These are phyloP conservation scores for Blepharisma stoltei DNA, from an alignment of 73 alveolate genomes.

Conservation along the genomic window DNA sequence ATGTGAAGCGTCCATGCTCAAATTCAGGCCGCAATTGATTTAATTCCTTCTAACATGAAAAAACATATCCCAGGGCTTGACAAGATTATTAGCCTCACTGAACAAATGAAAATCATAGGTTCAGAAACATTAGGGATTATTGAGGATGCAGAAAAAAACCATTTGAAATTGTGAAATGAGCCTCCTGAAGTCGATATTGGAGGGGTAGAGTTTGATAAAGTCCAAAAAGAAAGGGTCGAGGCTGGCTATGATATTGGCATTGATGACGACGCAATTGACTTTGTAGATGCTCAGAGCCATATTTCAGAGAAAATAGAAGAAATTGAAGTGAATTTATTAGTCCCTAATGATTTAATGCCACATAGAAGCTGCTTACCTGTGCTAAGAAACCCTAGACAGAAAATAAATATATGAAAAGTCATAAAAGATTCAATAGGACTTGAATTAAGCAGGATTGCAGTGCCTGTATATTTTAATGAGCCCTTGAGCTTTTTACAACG, in stretches of 20 bases:
- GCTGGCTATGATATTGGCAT: too few species aligned
- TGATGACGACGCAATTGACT: not conserved
- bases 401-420: constrained; percentile 4
- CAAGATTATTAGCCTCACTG: not conserved
- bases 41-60: not conserved
- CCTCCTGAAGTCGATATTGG: too few species aligned
- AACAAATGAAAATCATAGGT: not conserved
- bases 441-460: constrained; percentile 34
- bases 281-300: constrained; percentile 25
- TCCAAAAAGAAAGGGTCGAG: too few species aligned
- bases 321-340: too few species aligned
- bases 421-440: constrained; percentile 3
- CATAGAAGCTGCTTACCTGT: not conserved
- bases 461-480: constrained; percentile 60
- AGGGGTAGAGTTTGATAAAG: too few species aligned
- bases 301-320: not conserved
- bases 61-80: not conserved
- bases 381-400: not conserved
- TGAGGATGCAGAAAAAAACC: not conserved
- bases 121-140: constrained; percentile 7
- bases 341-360: not conserved
- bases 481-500: constrained; percentile 51
- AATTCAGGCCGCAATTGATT: not conserved
- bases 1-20: constrained; percentile 16
- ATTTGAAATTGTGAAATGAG: too few species aligned